Conservation (phyloP, 306 rosid genomes). For the Prinsepia uniflora region DNA sequence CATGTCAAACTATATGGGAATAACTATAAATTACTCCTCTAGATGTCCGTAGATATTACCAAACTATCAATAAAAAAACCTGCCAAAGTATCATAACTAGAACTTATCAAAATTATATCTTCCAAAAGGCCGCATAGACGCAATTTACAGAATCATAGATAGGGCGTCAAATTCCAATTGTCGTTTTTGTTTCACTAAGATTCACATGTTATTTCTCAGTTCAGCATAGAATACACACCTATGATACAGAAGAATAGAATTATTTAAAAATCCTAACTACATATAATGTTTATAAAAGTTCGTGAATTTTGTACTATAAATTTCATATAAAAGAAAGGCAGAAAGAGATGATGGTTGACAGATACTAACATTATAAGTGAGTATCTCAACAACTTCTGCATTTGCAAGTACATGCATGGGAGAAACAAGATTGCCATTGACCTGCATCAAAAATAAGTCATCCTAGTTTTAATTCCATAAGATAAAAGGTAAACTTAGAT, state of each 20-base stretch:
- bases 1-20: not conserved
- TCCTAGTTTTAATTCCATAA: conserved; percentile 14
- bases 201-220: not conserved
- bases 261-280: no score
- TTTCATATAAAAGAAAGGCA: not conserved
- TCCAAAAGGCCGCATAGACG: not conserved
- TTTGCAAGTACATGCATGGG: conserved; percentile 82
- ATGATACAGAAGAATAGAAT: no score
- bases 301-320: not conserved
- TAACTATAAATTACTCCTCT: not conserved
- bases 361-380: conserved; percentile 84
- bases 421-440: conserved; percentile 90
- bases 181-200: not conserved
- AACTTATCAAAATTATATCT: not conserved
- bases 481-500: not conserved
- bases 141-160: not conserved
- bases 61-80: not conserved
- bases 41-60: not conserved
- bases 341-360: conserved; percentile 15
- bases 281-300: not conserved
- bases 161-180: not conserved
- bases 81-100: not conserved
- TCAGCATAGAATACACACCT: not conserved
- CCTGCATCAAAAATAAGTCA: conserved; percentile 56
- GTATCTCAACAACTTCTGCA: conserved; percentile 99